phyloP scores from a whole-genome alignment of 352 stramenopile genomes.

The Phytopythium ostracodes region DNA sequence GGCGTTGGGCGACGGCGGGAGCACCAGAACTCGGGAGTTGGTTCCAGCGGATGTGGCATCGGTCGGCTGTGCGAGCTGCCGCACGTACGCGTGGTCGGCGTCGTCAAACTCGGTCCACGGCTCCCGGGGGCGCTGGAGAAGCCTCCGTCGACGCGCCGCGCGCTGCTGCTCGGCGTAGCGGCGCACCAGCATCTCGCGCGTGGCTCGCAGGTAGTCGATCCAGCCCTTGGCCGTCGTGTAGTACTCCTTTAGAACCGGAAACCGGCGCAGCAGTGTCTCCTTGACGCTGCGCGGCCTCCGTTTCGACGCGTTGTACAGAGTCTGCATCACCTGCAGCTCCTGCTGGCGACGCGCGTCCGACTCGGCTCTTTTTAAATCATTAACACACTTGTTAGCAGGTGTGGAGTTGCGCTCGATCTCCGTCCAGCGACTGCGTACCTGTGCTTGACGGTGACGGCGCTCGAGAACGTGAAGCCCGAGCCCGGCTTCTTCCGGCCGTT shows the following conservation, averaged over 20 bases:
- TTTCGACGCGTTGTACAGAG: conserved; percentile 37
- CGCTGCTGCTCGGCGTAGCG: conserved; percentile 13
- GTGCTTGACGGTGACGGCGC: conserved; percentile 13
- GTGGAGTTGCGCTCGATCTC: background rate
- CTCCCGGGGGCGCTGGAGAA: conserved; percentile 10
- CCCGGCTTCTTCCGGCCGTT: conserved; percentile 13
- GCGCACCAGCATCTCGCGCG: conserved; percentile 11
- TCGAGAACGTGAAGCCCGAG: conserved; percentile 41
- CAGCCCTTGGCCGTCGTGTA: conserved; percentile 24
- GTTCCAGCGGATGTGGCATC: background rate
- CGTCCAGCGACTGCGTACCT: conserved; percentile 16
- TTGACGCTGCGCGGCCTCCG: conserved; percentile 34
- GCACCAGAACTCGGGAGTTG: background rate
- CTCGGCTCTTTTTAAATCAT: background rate
- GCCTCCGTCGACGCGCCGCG: conserved; percentile 19
- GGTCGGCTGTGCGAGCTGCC: conserved; percentile 21
- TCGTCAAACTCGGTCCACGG: conserved; percentile 42
- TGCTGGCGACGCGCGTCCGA: conserved; percentile 26
- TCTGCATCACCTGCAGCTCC: conserved; percentile 41
- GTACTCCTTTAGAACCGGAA: conserved; percentile 35
- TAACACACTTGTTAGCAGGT: background rate
- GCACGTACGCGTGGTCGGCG: conserved; percentile 42
- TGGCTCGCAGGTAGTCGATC: conserved; percentile 21
- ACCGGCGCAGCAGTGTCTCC: conserved; percentile 29
- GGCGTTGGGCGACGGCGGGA: background rate